A percentile compares a stretch with the other conserved stretches of the same genome.
These are phyloP conservation scores for Isabelozyma pseudorhagii DNA, from an alignment of 805 yeast genomes.

Conservation along the genomic window DNA sequence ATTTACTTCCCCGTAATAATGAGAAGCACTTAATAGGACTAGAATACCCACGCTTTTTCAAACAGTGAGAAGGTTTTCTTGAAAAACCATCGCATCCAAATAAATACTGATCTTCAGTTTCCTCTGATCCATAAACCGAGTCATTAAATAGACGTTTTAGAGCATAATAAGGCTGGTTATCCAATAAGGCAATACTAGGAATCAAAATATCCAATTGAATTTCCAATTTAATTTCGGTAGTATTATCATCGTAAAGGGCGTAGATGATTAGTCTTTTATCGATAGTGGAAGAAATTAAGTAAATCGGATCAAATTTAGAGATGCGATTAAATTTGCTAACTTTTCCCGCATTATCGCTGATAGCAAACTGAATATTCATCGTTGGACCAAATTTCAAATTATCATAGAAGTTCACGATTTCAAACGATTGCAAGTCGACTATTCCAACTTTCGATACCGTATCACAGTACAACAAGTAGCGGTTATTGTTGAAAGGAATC, in stretches of 20 bases:
- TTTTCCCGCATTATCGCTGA: neutral
- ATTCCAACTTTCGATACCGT: conserved; percentile 30
- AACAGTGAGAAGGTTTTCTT: neutral
- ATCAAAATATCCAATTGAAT: conserved; percentile 10
- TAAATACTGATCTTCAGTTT: neutral
- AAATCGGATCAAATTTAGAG: conserved; percentile 20
- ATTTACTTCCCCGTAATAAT: neutral
- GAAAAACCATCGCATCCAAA: neutral
- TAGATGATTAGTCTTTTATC: conserved; percentile 19
- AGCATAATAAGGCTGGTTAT: neutral
- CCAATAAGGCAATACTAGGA: conserved; percentile 6
- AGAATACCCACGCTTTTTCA: neutral
- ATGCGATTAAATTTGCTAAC: conserved; percentile 2
- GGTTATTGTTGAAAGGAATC: conserved; percentile 10
- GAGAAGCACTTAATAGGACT: neutral
- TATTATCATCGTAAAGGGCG: conserved; percentile 16
- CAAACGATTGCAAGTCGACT: conserved; percentile 12
- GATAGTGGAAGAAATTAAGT: conserved; percentile 17
- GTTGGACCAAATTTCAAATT: conserved; percentile 21
- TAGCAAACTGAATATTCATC: conserved; percentile 10
- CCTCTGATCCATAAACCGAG: conserved; percentile 27
- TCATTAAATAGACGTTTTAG: conserved; percentile 1
- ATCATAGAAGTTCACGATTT: conserved; percentile 15
- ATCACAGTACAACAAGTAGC: conserved; percentile 22
- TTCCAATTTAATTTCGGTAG: conserved; percentile 11